Conservation (phyloP, 1,284 basidiomycete genomes). For the Moniliophthora roreri region DNA sequence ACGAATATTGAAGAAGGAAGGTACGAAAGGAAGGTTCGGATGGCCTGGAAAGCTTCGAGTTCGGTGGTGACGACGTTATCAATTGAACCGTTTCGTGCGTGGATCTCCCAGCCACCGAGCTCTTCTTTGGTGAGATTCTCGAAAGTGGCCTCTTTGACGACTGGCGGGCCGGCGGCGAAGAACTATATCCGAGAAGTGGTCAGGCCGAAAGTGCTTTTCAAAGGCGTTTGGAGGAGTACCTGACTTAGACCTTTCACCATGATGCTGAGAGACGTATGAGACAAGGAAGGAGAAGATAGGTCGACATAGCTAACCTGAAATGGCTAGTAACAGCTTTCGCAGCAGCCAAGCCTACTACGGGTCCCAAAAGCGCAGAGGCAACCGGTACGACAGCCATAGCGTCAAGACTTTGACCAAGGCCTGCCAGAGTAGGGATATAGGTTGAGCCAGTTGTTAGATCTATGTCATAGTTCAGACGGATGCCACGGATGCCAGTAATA, state of each 20-base stretch:
- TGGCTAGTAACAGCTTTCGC: conserved; percentile 40
- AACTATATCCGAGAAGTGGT: too few species aligned
- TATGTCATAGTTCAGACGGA: conserved; percentile 13
- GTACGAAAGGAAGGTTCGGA: conserved; percentile 37
- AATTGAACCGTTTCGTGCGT: conserved; percentile 38
- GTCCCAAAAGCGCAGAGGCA: conserved; percentile 40
- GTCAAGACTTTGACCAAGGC: conserved; percentile 40
- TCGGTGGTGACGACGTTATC: conserved; percentile 41
- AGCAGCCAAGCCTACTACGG: conserved; percentile 40
- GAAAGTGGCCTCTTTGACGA: conserved; percentile 41
- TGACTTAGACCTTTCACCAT: conserved; percentile 36
- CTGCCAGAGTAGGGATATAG: conserved; percentile 39
- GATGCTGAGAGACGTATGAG: conserved; percentile 11
- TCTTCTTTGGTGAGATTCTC: conserved; percentile 41
- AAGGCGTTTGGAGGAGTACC: conserved; percentile 13
- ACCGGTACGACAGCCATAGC: conserved; percentile 39
- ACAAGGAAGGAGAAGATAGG: background rate
- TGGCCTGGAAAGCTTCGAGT: conserved; percentile 36
- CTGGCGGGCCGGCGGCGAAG: conserved; percentile 41
- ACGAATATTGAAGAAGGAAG: conserved; percentile 38
- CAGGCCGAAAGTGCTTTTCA: too few species aligned
- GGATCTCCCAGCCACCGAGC: conserved; percentile 41
- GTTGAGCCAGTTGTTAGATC: conserved; percentile 39
- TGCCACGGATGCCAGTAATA: background rate
- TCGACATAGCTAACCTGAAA: conserved; percentile 23